Evolutionary conservation across 1,139 yeast species (phyloP), one percentile per base, ranked within the genome.

Genomic region (Protomyces inouyei): DNA sequence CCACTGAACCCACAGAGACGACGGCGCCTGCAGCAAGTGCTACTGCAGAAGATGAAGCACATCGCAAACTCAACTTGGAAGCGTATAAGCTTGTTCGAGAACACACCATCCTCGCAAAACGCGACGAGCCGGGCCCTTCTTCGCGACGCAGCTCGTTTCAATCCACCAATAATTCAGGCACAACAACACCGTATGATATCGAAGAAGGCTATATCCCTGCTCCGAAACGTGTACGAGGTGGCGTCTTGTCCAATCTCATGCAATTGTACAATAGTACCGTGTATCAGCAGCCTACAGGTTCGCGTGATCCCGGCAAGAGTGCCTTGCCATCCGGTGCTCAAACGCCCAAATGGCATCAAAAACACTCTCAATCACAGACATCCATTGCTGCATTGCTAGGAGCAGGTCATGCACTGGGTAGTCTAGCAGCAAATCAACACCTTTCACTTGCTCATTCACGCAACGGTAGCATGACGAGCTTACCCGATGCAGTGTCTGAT

Each of bases 11-110:
- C 6, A 14, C 46, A 2, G 36, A 14, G n/a, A 5, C 36, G 9
- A 48, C 45, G 9, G 32, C 1, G 8, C 21, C 28, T 28, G 54
- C 36, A 6, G 32, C 18, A 3, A 40, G 32, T 25, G 32, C 45
- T 14, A 38, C 54, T 3, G 63, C 43, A 2, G 52, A 40, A 10
- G 18, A 18, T 9, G 63, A 59, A 12, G 57, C 53, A 12, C 63
- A 59, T 18, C 28, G 63, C 9, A 59, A 37, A 36, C 9, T 59
- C 52, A 59, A 59, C 38, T 16, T 59, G 35, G 64, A 54, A 37
- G 64, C 64, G 12, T 60, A 60, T 32, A 60, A 60, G 23, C 55
- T 60, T 12, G 64, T 60, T 10, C 51, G 64, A 25, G 64, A 60
- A 12, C 64, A 60, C 35, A 60, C 64, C n/a, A 53, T 60, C 12